Evolutionary conservation across 257 asterid genomes (phyloP).

Genomic region (Pogostemon cablin): DNA sequence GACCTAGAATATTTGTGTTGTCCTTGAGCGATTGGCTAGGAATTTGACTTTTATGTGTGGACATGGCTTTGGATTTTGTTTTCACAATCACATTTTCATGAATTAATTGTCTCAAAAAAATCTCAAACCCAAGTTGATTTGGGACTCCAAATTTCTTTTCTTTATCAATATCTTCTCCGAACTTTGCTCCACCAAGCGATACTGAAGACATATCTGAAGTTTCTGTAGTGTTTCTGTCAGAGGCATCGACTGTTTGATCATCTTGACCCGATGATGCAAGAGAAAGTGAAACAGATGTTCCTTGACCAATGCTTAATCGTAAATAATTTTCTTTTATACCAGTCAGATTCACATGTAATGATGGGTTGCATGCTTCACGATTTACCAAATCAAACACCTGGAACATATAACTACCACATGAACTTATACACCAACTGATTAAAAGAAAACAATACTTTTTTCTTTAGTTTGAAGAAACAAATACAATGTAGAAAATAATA

Average conservation of each 20-base stretch:
- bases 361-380: constrained; percentile 86
- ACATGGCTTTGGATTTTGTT: constrained; percentile 60
- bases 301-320: constrained; percentile 74
- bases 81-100: constrained; percentile 88
- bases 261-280: constrained; percentile 64
- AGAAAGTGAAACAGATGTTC: constrained; percentile 75
- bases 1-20: constrained; percentile 70
- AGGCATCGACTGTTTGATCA: constrained; percentile 40
- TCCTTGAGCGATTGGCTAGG: constrained; percentile 66
- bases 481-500: constrained; percentile 8
- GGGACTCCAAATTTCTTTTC: constrained; percentile 57
- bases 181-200: constrained; percentile 46
- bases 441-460: neutral
- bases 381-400: constrained; percentile 94
- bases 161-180: constrained; percentile 44
- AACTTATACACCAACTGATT: constrained; percentile 19
- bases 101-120: constrained; percentile 79
- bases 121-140: constrained; percentile 70
- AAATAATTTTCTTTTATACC: constrained; percentile 85
- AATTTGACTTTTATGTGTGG: constrained; percentile 51
- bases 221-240: constrained; percentile 42
- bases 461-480: constrained; percentile 6
- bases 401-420: constrained; percentile 21
- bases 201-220: constrained; percentile 41
- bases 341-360: constrained; percentile 64